phyloP scores from a whole-genome alignment of 1,284 basidiomycete genomes.

The Moesziomyces sp. region DNA sequence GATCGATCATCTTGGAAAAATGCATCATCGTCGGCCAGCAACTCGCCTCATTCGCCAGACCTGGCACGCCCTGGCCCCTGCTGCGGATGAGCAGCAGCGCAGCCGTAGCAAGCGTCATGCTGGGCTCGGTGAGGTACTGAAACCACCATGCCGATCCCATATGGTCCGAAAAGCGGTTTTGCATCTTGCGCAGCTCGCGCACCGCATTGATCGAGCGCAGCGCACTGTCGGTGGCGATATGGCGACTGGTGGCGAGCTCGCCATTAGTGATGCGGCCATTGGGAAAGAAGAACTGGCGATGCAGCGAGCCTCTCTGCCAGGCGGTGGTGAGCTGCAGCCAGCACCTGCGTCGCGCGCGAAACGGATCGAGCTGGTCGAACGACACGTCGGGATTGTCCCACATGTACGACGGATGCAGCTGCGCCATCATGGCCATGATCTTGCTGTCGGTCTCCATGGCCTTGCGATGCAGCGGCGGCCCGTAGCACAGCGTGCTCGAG shows the following conservation, averaged over 20 bases:
- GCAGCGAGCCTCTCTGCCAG: slow-evolving; percentile 40
- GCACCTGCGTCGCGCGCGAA: slow-evolving; percentile 35
- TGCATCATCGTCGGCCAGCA: slow-evolving; percentile 46
- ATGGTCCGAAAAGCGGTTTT: slow-evolving; percentile 40
- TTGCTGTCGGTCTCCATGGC: slow-evolving; percentile 42
- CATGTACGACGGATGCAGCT: slow-evolving; percentile 25
- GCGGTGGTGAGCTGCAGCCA: slow-evolving; percentile 42
- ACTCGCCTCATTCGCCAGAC: slow-evolving; percentile 18
- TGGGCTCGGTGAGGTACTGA: slow-evolving; percentile 49
- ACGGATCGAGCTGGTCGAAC: slow-evolving; percentile 33
- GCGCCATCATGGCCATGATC: slow-evolving; percentile 18
- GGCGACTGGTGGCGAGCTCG: slow-evolving; percentile 41
- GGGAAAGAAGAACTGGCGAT: slow-evolving; percentile 44
- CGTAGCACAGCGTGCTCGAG: slow-evolving; percentile 38
- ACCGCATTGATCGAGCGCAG: slow-evolving; percentile 32
- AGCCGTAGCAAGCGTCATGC: slow-evolving; percentile 49
- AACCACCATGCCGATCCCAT: slow-evolving; percentile 45
- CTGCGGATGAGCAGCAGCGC: slow-evolving; percentile 41
- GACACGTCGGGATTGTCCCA: slow-evolving; percentile 35
- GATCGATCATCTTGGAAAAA: slow-evolving; percentile 33
- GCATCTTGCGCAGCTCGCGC: slow-evolving; percentile 26
- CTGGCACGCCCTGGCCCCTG: slow-evolving; percentile 38
- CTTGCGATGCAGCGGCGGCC: slow-evolving; percentile 43
- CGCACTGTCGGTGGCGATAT: slow-evolving; percentile 39
- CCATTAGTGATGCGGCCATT: slow-evolving; percentile 50